Evolutionary conservation across 1,284 basidiomycete species (phyloP).

Genomic region (Moniliella sp.): DNA sequence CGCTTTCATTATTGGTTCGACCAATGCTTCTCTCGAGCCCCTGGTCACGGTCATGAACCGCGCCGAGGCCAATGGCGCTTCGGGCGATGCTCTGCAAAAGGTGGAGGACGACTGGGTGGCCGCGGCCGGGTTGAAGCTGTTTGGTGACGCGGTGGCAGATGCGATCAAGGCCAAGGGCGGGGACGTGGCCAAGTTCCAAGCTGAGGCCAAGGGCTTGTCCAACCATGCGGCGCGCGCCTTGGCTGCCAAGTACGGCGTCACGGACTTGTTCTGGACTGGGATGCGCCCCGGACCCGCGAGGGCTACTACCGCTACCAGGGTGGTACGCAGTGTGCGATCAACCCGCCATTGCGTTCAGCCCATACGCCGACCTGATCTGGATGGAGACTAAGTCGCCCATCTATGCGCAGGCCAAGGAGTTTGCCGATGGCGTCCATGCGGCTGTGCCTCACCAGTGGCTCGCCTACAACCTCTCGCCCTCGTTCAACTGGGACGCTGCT

Average conservation of each 20-base stretch:
- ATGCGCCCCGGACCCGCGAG: constrained; percentile 74
- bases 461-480: constrained; percentile 33
- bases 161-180: constrained; percentile 53
- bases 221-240: constrained; percentile 51
- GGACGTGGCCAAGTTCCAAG: constrained; percentile 38
- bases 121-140: constrained; percentile 56
- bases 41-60: constrained; percentile 61
- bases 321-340: constrained; percentile 78
- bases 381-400: constrained; percentile 89
- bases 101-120: constrained; percentile 69
- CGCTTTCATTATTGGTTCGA: constrained; percentile 76
- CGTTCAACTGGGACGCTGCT: constrained; percentile 48
- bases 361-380: constrained; percentile 56
- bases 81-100: constrained; percentile 56
- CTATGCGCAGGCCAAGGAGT: constrained; percentile 73
- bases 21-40: constrained; percentile 50
- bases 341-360: constrained; percentile 74
- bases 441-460: constrained; percentile 30
- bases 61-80: constrained; percentile 59
- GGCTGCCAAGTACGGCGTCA: constrained; percentile 58
- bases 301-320: constrained; percentile 93
- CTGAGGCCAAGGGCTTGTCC: constrained; percentile 47
- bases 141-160: constrained; percentile 51
- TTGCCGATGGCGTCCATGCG: constrained; percentile 41
- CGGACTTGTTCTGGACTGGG: constrained; percentile 65